Evolutionary conservation across 2,329 filamentous ascomycete species (phyloP).

Genomic region (Claviceps quebecensis): DNA sequence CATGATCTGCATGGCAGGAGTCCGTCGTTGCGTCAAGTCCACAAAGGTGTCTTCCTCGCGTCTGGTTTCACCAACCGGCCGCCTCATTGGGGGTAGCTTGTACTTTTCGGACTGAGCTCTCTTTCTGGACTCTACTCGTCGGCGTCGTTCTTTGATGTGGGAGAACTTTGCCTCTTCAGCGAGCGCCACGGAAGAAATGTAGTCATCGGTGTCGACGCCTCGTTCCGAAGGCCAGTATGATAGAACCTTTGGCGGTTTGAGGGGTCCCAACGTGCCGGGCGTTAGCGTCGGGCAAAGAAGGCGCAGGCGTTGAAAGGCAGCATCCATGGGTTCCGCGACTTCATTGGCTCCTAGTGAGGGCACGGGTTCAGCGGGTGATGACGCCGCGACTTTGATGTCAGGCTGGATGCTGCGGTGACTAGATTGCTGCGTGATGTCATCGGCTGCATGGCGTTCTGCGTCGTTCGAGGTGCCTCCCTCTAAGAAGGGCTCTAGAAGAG

Average conservation of each 20-base stretch:
- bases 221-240: conserved; percentile 26
- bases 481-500: conserved; percentile 18
- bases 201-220: conserved; percentile 20
- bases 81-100: conserved; percentile 16
- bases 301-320: conserved; percentile 20
- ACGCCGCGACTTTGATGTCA: conserved; percentile 3
- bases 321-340: conserved; percentile 9
- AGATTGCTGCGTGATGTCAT: conserved; percentile 1
- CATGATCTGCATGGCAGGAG: conserved; percentile 16
- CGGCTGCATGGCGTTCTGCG: conserved; percentile 5
- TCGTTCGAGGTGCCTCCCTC: conserved; percentile 9
- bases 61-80: conserved; percentile 6
- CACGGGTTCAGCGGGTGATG: conserved; percentile 5
- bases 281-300: conserved; percentile 20
- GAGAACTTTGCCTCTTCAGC: conserved; percentile 23
- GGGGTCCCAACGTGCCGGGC: conserved; percentile 12
- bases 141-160: conserved; percentile 19
- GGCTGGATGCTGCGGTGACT: neutral
- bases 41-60: conserved; percentile 6
- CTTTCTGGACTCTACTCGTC: conserved; percentile 19
- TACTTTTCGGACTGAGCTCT: conserved; percentile 21
- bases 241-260: conserved; percentile 18
- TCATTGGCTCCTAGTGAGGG: conserved; percentile 3
- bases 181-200: conserved; percentile 24
- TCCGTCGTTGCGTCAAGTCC: conserved; percentile 6